A percentile compares a stretch with the other conserved stretches of the same genome.
phyloP scores from a whole-genome alignment of 1,139 yeast genomes.

The Nadsonia commutata region DNA sequence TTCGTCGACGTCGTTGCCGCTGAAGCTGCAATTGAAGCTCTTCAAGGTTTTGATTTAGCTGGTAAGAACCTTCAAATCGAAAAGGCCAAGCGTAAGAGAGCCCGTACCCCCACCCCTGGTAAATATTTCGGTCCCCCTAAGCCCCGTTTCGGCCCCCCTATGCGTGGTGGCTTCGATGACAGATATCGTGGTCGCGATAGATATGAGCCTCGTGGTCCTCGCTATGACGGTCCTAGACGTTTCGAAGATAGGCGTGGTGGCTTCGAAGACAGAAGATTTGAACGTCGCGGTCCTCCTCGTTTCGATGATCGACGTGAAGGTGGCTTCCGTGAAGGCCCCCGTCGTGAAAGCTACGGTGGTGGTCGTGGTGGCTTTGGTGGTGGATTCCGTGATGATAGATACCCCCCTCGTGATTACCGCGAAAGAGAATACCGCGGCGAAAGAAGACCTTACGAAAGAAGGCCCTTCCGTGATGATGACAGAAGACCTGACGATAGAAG shows the following conservation, averaged over 20 bases:
- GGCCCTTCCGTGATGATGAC: conserved; percentile 7
- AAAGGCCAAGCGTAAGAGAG: conserved; percentile 25
- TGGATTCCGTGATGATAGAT: conserved; percentile 14
- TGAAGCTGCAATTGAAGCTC: conserved; percentile 20
- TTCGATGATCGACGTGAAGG: conserved; percentile 12
- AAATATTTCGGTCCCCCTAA: conserved; percentile 28
- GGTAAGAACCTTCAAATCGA: conserved; percentile 23
- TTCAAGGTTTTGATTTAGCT: conserved; percentile 20
- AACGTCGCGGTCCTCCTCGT: conserved; percentile 13
- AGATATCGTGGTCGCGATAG: conserved; percentile 11
- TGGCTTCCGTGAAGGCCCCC: conserved; percentile 8
- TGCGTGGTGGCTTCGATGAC: conserved; percentile 11
- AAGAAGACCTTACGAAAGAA: conserved; percentile 11
- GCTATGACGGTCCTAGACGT: conserved; percentile 8
- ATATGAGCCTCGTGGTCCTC: conserved; percentile 11
- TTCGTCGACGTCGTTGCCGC: conserved; percentile 22
- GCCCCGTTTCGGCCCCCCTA: conserved; percentile 13
- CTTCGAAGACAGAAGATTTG: conserved; percentile 9
- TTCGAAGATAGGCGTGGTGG: conserved; percentile 11
- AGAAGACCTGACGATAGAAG: conserved; percentile 1
- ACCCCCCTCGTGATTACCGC: conserved; percentile 14
- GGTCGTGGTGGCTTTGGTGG: conserved; percentile 10
- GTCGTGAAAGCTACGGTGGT: conserved; percentile 10
- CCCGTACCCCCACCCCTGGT: conserved; percentile 30
- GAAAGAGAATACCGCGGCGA: conserved; percentile 11